Evolutionary conservation across 805 yeast species (phyloP).

Genomic region (Candida tallmaniae): DNA sequence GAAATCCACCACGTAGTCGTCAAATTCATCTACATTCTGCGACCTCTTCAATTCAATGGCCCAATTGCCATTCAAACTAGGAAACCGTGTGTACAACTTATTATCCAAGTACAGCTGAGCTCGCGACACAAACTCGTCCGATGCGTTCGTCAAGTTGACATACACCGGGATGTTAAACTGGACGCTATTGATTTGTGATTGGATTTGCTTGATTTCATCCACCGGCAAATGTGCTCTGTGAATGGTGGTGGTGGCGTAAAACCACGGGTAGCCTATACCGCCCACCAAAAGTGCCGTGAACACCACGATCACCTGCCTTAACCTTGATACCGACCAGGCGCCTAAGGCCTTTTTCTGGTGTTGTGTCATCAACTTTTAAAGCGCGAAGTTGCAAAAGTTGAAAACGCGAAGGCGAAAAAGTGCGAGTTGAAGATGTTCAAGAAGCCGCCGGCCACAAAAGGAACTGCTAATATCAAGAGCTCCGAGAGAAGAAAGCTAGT

Average conservation of each 20-base stretch:
- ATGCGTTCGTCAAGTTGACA: conserved; percentile 30
- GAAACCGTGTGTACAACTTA: conserved; percentile 18
- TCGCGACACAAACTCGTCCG: conserved; percentile 23
- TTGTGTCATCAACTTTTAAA: neutral
- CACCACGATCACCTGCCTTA: conserved; percentile 11
- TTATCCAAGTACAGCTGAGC: conserved; percentile 35
- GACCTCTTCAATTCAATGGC: conserved; percentile 20
- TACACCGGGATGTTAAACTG: conserved; percentile 40
- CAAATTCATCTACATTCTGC: conserved; percentile 5
- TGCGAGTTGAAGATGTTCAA: conserved; percentile 40
- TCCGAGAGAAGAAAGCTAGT: conserved; percentile 68
- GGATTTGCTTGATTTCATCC: conserved; percentile 25
- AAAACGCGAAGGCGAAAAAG: too few relatives aligned
- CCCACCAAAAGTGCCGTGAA: conserved; percentile 12
- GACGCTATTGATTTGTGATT: conserved; percentile 21
- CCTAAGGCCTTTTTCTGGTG: neutral
- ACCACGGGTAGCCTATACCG: conserved; percentile 53
- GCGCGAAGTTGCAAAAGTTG: neutral
- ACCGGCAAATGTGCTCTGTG: conserved; percentile 59
- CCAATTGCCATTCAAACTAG: conserved; percentile 25
- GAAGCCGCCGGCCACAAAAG: conserved; percentile 58
- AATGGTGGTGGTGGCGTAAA: conserved; percentile 56
- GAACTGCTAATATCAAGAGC: conserved; percentile 73
- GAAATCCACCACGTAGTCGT: conserved; percentile 38
- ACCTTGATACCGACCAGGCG: conserved; percentile 5